These are phyloP conservation scores for Imleria badia DNA, from an alignment of 768 basidiomycete species.

Conservation along the genomic window DNA sequence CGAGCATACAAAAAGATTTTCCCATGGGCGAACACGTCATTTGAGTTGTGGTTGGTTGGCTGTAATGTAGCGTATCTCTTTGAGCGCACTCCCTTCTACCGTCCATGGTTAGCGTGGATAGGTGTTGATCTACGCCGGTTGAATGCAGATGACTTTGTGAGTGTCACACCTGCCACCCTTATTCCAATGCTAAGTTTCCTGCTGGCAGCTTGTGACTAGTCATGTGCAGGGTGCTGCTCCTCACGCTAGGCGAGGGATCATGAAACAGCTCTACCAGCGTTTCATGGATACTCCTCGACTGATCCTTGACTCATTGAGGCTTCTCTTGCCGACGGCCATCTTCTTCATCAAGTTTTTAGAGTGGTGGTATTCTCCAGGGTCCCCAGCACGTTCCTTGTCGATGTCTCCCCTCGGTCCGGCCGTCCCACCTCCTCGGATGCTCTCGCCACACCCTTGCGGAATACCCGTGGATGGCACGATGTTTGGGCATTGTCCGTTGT, in stretches of 20 bases:
- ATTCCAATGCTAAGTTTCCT: neutral
- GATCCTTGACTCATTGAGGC: constrained; percentile 72
- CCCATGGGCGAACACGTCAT: constrained; percentile 75
- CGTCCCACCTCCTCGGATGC: constrained; percentile 74
- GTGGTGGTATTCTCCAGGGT: constrained; percentile 98
- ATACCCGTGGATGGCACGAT: constrained; percentile 57
- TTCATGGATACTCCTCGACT: constrained; percentile 57
- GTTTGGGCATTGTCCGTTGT: constrained; percentile 88
- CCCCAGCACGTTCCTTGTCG: constrained; percentile 74
- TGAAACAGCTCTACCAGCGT: constrained; percentile 45
- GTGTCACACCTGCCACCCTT: constrained; percentile 23
- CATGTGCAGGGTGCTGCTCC: constrained; percentile 14
- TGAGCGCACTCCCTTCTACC: constrained; percentile 79
- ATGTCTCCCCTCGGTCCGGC: constrained; percentile 62
- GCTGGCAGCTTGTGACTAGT: constrained; percentile 16
- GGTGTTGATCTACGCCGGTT: constrained; percentile 81
- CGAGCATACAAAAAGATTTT: constrained; percentile 71
- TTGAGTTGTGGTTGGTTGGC: constrained; percentile 79
- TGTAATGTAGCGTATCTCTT: constrained; percentile 92
- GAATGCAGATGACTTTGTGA: constrained; percentile 75
- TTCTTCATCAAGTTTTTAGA: constrained; percentile 96
- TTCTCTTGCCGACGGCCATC: constrained; percentile 83
- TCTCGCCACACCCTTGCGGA: constrained; percentile 72
- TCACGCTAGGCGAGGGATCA: constrained; percentile 36
- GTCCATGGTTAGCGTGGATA: constrained; percentile 90